Evolutionary conservation across 192 early-diverging fungal genomes (phyloP).

Genomic region (Coemansia sp.): DNA sequence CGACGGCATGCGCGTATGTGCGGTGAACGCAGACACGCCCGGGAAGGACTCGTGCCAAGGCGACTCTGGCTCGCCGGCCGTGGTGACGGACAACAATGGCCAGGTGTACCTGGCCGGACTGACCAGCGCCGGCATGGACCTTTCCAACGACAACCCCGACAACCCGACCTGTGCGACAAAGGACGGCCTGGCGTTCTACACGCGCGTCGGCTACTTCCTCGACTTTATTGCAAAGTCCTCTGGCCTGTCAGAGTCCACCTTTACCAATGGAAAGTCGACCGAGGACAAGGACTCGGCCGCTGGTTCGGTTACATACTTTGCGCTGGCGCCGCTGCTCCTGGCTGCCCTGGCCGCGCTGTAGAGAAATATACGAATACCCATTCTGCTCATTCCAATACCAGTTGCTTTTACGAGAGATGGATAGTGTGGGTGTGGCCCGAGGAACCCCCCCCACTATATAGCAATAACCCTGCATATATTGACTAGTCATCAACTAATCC

Average conservation of each 20-base stretch:
- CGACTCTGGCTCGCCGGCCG: constrained; percentile 37
- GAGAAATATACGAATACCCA: no score
- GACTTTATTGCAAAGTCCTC: constrained; percentile 24
- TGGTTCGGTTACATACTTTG: no score
- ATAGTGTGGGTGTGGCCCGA: no score
- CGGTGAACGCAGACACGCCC: constrained; percentile 34
- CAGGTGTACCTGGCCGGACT: constrained; percentile 11
- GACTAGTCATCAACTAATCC: no score
- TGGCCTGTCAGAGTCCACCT: neutral
- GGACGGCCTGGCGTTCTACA: constrained; percentile 40
- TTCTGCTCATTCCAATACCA: no score
- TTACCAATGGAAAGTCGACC: neutral
- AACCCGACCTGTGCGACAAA: constrained; percentile 20
- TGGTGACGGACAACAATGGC: constrained; percentile 13
- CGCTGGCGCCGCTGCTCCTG: no score
- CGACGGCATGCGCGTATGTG: constrained; percentile 34
- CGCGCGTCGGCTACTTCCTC: constrained; percentile 32
- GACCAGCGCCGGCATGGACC: constrained; percentile 35
- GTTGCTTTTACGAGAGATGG: no score
- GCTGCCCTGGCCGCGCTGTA: no score
- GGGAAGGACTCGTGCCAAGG: constrained; percentile 47
- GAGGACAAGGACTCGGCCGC: neutral
- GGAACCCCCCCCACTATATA: no score
- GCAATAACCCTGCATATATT: no score
- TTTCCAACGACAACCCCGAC: constrained; percentile 15